Base-by-base conservation (phyloP, 2,329 filamentous ascomycete genomes). In the Boeremia lycopersici region DNA sequence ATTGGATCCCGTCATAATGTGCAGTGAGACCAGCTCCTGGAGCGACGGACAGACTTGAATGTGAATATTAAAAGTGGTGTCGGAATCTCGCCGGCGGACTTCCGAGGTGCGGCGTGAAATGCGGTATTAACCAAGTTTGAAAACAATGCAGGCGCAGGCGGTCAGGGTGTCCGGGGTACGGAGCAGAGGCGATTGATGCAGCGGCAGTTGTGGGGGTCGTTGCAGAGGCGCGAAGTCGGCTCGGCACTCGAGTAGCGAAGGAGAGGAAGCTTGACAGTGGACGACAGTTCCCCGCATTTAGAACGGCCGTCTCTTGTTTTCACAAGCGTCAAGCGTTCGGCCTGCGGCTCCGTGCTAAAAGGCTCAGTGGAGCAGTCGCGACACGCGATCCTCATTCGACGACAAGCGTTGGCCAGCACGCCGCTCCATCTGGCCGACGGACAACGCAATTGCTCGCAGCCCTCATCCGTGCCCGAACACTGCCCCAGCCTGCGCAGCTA, bases 221-320 rank as follows among this genome's bases (percentile, higher is more conserved):
- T 67, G 68, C 61, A 70, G 63, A 62, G 58, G 60, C 57, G 62
- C 61, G 59, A 59, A 56, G 55, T 70, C 59, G 63, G 69, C 62
- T 70, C 67, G 71, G 71, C 68, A 67, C 59, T 66, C 52, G 63
- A 63, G 64, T 69, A 70, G 70, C 69, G 69, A 71, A 63, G 60
- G 55, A 60, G 53, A 57, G 44, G 48, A 67, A 63, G 62, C 65
- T 65, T 68, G 66, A 66, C 43, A 59, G 63, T 64, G 58, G 61
- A 55, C 41, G 60, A 70, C 49, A 53, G 63, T 73, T 72, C 71
- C 72, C 72, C 70, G 72, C 72, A 73, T 72, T 70, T 67, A 58
- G 60, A 55, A 63, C 60, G 52, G 61, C 61, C 52, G 59, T 60
- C 62, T 60, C 65, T 68, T 68, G 64, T 72, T 65, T 67, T 64